Percentiles rank a stretch among this genome's conserved stretches.
Evolutionary conservation across 495 filamentous ascomycete species (phyloP).

Genomic region (Xanthoparmelia taractica): DNA sequence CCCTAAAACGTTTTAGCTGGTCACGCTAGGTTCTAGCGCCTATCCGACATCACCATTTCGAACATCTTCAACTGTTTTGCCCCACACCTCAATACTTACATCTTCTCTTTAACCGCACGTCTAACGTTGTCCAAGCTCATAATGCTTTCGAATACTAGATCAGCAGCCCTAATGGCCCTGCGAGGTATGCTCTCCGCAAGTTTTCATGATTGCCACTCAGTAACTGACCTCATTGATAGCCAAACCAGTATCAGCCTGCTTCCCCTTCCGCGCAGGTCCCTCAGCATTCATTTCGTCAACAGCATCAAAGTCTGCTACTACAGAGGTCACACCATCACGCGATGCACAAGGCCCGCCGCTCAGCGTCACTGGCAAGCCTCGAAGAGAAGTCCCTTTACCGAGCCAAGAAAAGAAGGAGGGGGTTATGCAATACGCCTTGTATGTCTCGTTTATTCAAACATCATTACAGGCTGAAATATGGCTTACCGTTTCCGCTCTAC

Average conservation of each 20-base stretch:
- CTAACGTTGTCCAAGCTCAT: conserved; percentile 22
- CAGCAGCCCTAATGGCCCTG: conserved; percentile 58
- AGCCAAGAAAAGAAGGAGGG: conserved; percentile 93
- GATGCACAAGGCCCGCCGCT: conserved; percentile 27
- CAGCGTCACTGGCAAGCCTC: conserved; percentile 44
- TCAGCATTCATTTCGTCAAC: conserved; percentile 54
- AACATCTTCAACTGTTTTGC: conserved; percentile 5
- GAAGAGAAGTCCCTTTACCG: conserved; percentile 73
- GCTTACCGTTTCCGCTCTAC: not conserved
- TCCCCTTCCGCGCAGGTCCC: conserved; percentile 48
- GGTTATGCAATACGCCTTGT: conserved; percentile 95
- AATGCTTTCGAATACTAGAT: conserved; percentile 60
- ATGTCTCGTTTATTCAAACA: conserved; percentile 30
- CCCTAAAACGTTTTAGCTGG: conserved; percentile 15
- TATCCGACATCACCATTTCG: conserved; percentile 10
- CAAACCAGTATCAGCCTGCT: conserved; percentile 51
- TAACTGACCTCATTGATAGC: conserved; percentile 41
- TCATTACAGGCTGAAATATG: not conserved
- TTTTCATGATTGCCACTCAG: conserved; percentile 26
- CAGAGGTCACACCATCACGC: conserved; percentile 37
- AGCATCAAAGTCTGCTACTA: conserved; percentile 48
- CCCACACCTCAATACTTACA: not conserved
- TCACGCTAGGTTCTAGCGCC: conserved; percentile 9
- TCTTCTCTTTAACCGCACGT: not conserved
- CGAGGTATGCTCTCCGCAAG: conserved; percentile 56